phyloP scores from a whole-genome alignment of 2,329 filamentous ascomycete species.

The Huntiella bhutanensis region DNA sequence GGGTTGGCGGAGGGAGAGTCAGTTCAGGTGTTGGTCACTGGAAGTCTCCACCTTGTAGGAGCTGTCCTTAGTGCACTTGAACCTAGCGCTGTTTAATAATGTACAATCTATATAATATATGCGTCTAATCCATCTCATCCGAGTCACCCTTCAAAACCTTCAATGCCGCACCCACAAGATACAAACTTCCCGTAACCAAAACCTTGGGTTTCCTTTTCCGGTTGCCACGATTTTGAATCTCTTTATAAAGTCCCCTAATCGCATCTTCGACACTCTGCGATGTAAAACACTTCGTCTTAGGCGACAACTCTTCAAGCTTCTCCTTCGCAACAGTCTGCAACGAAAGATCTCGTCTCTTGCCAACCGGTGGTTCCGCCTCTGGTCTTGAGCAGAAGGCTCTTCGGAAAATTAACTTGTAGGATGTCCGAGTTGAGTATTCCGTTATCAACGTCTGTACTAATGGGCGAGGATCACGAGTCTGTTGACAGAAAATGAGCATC shows the following conservation, averaged over 20 bases:
- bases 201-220: slow-evolving; percentile 31
- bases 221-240: slow-evolving; percentile 16
- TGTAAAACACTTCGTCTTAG: slow-evolving; percentile 26
- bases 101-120: not conserved
- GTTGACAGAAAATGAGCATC: slow-evolving; percentile 79
- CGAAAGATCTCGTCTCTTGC: slow-evolving; percentile 22
- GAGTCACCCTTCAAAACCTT: slow-evolving; percentile 8
- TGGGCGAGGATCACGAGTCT: slow-evolving; percentile 55
- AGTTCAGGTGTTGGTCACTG: slow-evolving; percentile 35
- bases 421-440: slow-evolving; percentile 27
- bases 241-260: slow-evolving; percentile 34
- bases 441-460: slow-evolving; percentile 45
- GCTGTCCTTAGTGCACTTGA: slow-evolving; percentile 32
- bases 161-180: slow-evolving; percentile 64
- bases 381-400: slow-evolving; percentile 72
- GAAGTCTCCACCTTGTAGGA: slow-evolving; percentile 44
- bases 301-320: slow-evolving; percentile 38
- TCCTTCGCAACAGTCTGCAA: slow-evolving; percentile 51
- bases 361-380: slow-evolving; percentile 18
- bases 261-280: slow-evolving; percentile 55
- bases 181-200: slow-evolving; percentile 66
- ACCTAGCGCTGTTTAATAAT: slow-evolving; percentile 24
- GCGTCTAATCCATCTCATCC: slow-evolving; percentile 6
- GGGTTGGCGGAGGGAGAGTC: slow-evolving; percentile 18
- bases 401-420: slow-evolving; percentile 33